Base-by-base conservation (phyloP, 257 asterid genomes). In the Rehmannia glutinosa region DNA sequence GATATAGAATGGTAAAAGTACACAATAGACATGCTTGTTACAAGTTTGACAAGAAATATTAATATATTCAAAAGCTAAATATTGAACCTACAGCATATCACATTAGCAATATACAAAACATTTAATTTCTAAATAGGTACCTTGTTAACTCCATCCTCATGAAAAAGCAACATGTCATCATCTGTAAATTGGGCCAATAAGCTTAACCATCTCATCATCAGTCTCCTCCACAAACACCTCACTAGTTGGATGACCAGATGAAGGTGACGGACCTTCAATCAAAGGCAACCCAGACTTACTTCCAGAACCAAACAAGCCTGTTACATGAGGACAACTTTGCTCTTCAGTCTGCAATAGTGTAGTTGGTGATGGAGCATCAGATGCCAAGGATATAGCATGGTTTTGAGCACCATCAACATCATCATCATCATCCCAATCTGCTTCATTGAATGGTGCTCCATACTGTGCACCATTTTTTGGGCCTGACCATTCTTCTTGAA, bases 391-490 rank as follows among this genome's bases (percentile, higher is more conserved):
- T 50, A 67, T 66, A 56, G 65, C 35, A 51, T 53, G 66, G 41
- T 32, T 77, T 54, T 57, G 50, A 66, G 64, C 50, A 55, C 30
- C 71, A 20, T 59, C 73, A 16, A 75, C 81, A 20, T 59, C 73
- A 16, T 77, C 81, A 35, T 78, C 88, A 50, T 81, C 84, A 46
- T 77, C 68, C 98, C 98, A 93, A 8, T 93, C 98, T 35, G 80
- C 95, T 82, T 88, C 97, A 3, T 75, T 66, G 66, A 90, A 93
- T 3, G 96, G 98, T 52, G 96, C 96, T 9, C 98, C 98, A 71
- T 93, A 93, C 35, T 85, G 97, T 3, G 98, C 95, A 63, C 98
- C 95, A 77, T 82, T 84, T 72, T 80, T 84, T 2, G 98, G 97
- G 53, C 97, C 98, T 5, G 80, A 24, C 98, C 98, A 55, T 69